Conservation (phyloP, 2,329 filamentous ascomycete species). For the Alternaria ventricosa region DNA sequence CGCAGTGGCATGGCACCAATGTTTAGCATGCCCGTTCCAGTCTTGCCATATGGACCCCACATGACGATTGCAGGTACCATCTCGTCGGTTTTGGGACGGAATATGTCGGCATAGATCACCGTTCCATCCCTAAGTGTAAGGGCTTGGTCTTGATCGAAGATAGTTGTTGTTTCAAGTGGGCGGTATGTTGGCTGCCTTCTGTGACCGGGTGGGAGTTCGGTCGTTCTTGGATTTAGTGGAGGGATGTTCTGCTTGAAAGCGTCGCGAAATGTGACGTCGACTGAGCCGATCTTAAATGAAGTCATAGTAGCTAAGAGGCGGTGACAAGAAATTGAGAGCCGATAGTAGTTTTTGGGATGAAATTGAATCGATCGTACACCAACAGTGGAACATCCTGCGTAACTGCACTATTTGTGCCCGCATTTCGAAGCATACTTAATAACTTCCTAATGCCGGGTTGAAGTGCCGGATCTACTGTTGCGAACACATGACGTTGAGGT, state of each 20-base stretch:
- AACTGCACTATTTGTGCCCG: not conserved
- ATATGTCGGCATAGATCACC: conserved; percentile 7
- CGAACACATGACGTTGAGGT: not conserved
- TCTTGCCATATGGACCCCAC: conserved; percentile 55
- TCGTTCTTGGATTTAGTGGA: not conserved
- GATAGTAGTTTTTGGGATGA: not conserved
- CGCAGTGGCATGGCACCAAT: not conserved
- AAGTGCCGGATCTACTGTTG: not conserved
- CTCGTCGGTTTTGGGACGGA: conserved; percentile 21
- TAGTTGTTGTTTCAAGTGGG: not conserved
- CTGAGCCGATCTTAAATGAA: not conserved
- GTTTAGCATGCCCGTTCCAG: conserved; percentile 13
- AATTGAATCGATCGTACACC: not conserved
- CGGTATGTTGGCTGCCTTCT: not conserved
- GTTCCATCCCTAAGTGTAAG: conserved; percentile 7
- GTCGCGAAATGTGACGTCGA: not conserved
- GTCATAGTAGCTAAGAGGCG: not conserved
- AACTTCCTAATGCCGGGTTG: not conserved
- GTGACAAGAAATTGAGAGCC: not conserved
- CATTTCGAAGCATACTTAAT: not conserved
- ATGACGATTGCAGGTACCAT: conserved; percentile 52
- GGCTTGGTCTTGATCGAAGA: not conserved
- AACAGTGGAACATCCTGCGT: not conserved
- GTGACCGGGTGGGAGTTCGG: not conserved
- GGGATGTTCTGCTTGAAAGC: not conserved